phyloP scores from a whole-genome alignment of 768 basidiomycete genomes.

The Psilocybe tampanensis region DNA sequence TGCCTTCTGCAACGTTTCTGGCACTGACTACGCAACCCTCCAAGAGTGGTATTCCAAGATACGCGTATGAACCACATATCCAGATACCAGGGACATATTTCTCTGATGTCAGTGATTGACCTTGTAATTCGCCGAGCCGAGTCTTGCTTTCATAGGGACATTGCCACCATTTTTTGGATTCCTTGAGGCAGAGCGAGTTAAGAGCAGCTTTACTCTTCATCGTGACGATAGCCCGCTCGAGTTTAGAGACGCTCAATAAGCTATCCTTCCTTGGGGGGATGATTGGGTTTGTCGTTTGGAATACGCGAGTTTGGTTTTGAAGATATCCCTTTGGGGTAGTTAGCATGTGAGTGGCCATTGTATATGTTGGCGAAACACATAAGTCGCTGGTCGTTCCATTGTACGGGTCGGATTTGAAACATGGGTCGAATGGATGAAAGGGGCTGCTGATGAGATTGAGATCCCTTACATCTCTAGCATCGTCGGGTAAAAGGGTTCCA shows the following conservation, averaged over 20 bases:
- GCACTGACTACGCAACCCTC: conserved; percentile 83
- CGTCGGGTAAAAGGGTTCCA: conserved; percentile 52
- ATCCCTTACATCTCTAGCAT: conserved; percentile 54
- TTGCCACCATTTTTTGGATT: conserved; percentile 45
- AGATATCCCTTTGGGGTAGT: conserved; percentile 37
- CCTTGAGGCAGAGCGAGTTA: conserved; percentile 41
- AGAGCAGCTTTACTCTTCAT: conserved; percentile 53
- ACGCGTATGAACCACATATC: conserved; percentile 75
- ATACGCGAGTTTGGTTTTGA: conserved; percentile 39
- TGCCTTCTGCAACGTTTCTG: conserved; percentile 52
- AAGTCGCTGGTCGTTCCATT: conserved; percentile 14
- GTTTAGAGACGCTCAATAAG: conserved; percentile 56
- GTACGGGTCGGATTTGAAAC: background rate
- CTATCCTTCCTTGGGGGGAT: conserved; percentile 47
- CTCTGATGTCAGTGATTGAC: conserved; percentile 39
- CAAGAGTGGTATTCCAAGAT: conserved; percentile 72
- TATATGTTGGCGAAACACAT: conserved; percentile 51
- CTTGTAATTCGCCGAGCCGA: conserved; percentile 54
- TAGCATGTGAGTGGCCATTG: conserved; percentile 74
- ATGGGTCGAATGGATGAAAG: background rate
- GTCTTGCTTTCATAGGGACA: conserved; percentile 37
- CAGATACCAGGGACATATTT: conserved; percentile 52
- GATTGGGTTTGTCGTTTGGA: conserved; percentile 78
- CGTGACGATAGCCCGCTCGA: conserved; percentile 68
- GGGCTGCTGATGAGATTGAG: conserved; percentile 52